Conservation (phyloP, 2,329 filamentous ascomycete species). For the Talaromyces sp. region DNA sequence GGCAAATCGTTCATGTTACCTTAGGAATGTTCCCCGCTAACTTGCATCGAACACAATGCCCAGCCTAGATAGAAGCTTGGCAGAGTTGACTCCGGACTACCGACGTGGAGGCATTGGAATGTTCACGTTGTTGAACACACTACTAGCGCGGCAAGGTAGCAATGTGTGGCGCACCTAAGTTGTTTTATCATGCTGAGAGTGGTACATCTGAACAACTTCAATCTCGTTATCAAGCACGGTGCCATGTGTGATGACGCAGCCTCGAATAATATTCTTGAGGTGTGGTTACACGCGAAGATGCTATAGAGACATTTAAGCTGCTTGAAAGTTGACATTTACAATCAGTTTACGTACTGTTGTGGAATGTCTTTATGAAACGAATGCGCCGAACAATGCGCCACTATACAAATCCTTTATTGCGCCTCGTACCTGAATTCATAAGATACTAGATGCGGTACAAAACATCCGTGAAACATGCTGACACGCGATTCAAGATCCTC, state of each 20-base stretch:
- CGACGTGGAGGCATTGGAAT: conserved; percentile 2
- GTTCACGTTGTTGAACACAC: background rate
- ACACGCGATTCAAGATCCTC: background rate
- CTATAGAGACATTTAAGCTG: background rate
- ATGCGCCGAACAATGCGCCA: background rate
- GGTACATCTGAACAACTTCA: background rate
- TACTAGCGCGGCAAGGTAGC: background rate
- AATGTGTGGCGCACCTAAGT: conserved; percentile 4
- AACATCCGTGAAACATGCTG: background rate
- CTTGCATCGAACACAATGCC: background rate
- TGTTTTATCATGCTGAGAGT: background rate
- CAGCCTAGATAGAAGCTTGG: background rate
- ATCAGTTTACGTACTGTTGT: background rate
- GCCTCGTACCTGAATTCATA: background rate
- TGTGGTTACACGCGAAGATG: background rate
- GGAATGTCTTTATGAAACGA: background rate
- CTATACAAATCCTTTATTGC: background rate
- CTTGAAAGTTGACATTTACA: background rate
- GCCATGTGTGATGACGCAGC: background rate
- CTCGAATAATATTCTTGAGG: background rate
- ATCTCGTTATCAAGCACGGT: background rate
- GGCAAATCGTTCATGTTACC: background rate
- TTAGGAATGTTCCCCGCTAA: background rate
- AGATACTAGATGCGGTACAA: background rate
- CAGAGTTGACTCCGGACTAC: background rate